A percentile compares a stretch with the other conserved stretches of the same genome.
Conservation (phyloP, 2,329 filamentous ascomycete genomes). For the Hortaea sp. region DNA sequence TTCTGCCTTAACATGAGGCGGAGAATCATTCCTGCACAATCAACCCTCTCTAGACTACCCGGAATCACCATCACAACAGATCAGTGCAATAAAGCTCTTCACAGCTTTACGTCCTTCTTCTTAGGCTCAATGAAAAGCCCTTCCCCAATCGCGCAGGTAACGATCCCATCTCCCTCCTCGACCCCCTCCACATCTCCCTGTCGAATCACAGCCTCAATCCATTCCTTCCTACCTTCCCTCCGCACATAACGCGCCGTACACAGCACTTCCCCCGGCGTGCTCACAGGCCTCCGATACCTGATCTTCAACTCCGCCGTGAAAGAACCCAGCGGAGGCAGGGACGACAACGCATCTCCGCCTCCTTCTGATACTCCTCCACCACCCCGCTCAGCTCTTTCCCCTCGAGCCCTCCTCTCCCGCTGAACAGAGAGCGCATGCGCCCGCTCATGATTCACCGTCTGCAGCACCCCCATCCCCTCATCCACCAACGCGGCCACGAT, state of each 20-base stretch:
- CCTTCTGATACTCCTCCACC: too few relatives aligned
- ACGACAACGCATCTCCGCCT: not conserved
- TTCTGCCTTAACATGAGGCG: too few relatives aligned
- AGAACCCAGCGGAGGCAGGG: constrained; percentile 17
- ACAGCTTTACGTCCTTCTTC: constrained; percentile 1
- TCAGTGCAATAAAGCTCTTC: too few relatives aligned
- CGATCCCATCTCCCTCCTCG: constrained; percentile 36
- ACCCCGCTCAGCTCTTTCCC: too few relatives aligned
- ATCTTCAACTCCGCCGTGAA: constrained; percentile 49
- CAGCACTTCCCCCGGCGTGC: constrained; percentile 40
- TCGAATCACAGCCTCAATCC: constrained; percentile 37
- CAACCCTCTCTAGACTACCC: too few relatives aligned
- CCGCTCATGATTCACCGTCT: constrained; percentile 33
- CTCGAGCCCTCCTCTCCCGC: too few relatives aligned
- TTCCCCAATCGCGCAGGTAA: constrained; percentile 42
- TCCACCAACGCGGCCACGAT: constrained; percentile 50
- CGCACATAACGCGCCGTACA: constrained; percentile 32
- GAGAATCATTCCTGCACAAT: too few relatives aligned
- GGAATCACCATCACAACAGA: too few relatives aligned
- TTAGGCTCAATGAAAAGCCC: constrained; percentile 39
- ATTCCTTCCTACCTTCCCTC: constrained; percentile 46
- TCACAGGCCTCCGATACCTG: constrained; percentile 43
- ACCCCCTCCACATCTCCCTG: constrained; percentile 13
- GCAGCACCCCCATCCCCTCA: constrained; percentile 45
- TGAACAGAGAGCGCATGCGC: constrained; percentile 2